Evolutionary conservation across 768 basidiomycete genomes (phyloP).

Genomic region (Psilocybe tampanensis): DNA sequence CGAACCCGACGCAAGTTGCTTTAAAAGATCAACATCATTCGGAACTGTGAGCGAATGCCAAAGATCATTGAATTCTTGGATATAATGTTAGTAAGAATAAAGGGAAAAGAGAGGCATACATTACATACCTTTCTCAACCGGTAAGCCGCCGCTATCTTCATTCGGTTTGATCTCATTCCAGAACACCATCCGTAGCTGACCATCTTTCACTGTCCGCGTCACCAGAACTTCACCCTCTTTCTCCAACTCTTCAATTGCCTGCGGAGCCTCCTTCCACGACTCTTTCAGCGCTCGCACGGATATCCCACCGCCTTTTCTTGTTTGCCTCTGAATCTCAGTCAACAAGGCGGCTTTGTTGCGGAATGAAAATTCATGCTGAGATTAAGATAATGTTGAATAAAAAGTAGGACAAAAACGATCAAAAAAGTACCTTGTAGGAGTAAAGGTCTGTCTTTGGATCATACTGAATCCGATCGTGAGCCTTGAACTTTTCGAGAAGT

Average conservation of each 20-base stretch:
- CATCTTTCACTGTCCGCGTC: conserved; percentile 84
- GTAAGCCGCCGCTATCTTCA: conserved; percentile 68
- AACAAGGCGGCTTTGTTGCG: conserved; percentile 82
- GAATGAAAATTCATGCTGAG: conserved; percentile 84
- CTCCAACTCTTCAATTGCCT: conserved; percentile 87
- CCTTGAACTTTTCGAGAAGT: conserved; percentile 79
- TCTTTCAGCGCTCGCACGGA: conserved; percentile 85
- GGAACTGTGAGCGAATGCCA: conserved; percentile 89
- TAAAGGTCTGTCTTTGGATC: conserved; percentile 87
- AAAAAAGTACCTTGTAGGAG: conserved; percentile 70
- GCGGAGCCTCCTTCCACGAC: conserved; percentile 86
- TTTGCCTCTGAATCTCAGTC: conserved; percentile 84
- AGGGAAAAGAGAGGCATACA: not conserved
- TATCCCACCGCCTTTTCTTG: conserved; percentile 82
- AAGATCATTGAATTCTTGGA: conserved; percentile 79
- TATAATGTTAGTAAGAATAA: conserved; percentile 11
- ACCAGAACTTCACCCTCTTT: conserved; percentile 87
- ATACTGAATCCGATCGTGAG: conserved; percentile 77
- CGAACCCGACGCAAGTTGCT: conserved; percentile 73
- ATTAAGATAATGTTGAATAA: not conserved
- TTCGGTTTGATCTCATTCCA: conserved; percentile 88
- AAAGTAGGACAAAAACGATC: not conserved
- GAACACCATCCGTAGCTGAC: conserved; percentile 81
- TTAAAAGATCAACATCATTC: conserved; percentile 80
- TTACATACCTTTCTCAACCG: conserved; percentile 77